These are phyloP conservation scores for Candida fluviatilis DNA, from an alignment of 805 yeast genomes.

Conservation along the genomic window DNA sequence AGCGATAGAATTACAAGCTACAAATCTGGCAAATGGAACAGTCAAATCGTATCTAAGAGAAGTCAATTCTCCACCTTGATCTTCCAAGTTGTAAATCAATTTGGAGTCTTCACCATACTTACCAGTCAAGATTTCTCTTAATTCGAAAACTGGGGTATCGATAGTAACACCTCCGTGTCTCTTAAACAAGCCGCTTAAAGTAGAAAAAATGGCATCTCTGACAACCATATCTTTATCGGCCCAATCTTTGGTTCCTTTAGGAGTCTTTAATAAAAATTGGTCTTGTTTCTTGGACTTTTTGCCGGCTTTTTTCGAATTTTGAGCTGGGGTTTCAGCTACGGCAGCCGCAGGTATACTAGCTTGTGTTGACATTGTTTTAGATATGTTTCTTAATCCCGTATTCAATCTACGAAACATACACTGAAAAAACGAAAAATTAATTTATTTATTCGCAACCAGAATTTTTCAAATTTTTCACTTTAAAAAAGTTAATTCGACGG, in stretches of 20 bases:
- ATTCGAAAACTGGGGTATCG: slow-evolving; percentile 97
- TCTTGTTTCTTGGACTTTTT: slow-evolving; percentile 42
- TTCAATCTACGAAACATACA: slow-evolving; percentile 14
- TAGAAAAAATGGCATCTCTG: slow-evolving; percentile 79
- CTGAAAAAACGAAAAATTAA: background rate
- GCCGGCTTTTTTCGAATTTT: slow-evolving; percentile 12
- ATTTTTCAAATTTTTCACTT: background rate
- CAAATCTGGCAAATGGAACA: slow-evolving; percentile 96
- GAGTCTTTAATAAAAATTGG: slow-evolving; percentile 82
- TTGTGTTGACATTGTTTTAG: slow-evolving; percentile 18
- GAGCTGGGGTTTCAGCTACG: slow-evolving; percentile 5
- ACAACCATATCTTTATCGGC: slow-evolving; percentile 96
- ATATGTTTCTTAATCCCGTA: slow-evolving; percentile 4
- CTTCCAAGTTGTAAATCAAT: slow-evolving; percentile 91
- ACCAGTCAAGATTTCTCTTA: slow-evolving; percentile 92
- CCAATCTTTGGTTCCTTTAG: slow-evolving; percentile 98
- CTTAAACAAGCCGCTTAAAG: slow-evolving; percentile 72
- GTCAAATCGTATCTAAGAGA: slow-evolving; percentile 95
- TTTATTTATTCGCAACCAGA: background rate
- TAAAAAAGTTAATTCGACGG: too few species aligned
- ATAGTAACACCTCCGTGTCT: slow-evolving; percentile 98
- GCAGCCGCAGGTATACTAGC: slow-evolving; percentile 8
- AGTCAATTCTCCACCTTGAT: slow-evolving; percentile 97
- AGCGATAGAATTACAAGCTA: slow-evolving; percentile 91
- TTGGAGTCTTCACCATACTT: slow-evolving; percentile 99